phyloP scores from a whole-genome alignment of 1,284 basidiomycete genomes.

The Sparassis latifolia region DNA sequence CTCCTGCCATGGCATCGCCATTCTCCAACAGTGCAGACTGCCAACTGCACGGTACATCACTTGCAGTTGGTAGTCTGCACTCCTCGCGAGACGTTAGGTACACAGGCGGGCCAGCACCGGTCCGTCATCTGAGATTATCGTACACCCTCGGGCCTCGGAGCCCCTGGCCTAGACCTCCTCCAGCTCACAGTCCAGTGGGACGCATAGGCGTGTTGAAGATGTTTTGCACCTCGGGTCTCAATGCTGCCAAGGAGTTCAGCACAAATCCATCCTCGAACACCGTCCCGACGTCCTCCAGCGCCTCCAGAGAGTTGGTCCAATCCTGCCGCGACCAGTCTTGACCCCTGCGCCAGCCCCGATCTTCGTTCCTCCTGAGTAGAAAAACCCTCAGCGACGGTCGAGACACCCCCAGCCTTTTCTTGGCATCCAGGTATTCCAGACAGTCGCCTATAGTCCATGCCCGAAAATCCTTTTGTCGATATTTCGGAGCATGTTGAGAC shows the following conservation, averaged over 20 bases:
- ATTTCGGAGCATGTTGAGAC: constrained; percentile 54
- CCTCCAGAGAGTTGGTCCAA: constrained; percentile 49
- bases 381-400: constrained; percentile 44
- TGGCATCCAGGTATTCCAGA: constrained; percentile 46
- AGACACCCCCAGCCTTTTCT: constrained; percentile 21
- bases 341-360: constrained; percentile 46
- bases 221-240: constrained; percentile 40
- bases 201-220: constrained; percentile 46
- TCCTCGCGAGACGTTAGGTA: no score
- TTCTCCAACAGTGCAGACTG: no score
- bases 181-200: constrained; percentile 29
- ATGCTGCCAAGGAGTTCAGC: constrained; percentile 39
- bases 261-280: constrained; percentile 47
- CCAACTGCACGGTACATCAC: no score
- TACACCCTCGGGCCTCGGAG: no score
- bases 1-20: no score
- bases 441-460: constrained; percentile 51
- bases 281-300: constrained; percentile 41
- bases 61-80: no score
- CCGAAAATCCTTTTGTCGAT: constrained; percentile 32
- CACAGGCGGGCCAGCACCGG: no score
- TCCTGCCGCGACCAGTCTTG: constrained; percentile 64
- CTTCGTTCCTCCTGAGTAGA: constrained; percentile 40
- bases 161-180: no score
- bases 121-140: no score